Conservation (phyloP, 306 rosid species). For the Cucurbita pepo region DNA sequence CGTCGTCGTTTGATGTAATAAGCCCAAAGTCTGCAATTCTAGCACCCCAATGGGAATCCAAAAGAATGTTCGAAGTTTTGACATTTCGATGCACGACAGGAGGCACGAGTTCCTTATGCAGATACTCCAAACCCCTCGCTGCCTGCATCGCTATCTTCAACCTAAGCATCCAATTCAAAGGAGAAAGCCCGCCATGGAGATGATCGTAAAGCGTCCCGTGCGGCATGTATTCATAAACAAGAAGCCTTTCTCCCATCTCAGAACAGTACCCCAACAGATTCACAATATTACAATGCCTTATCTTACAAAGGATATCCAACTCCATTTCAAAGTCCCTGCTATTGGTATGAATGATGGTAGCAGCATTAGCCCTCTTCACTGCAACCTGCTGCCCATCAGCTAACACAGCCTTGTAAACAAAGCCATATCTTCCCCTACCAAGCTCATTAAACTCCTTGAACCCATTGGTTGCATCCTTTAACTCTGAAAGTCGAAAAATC, state of each 20-base stretch:
- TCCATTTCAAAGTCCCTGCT: slow-evolving; percentile 80
- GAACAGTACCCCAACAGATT: slow-evolving; percentile 81
- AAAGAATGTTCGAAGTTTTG: slow-evolving; percentile 65
- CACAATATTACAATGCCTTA: slow-evolving; percentile 59
- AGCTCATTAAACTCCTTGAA: slow-evolving; percentile 93
- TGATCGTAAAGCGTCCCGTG: slow-evolving; percentile 82
- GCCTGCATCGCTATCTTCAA: slow-evolving; percentile 61
- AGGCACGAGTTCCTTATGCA: slow-evolving; percentile 60
- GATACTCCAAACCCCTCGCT: slow-evolving; percentile 74
- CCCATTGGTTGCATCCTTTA: slow-evolving; percentile 91
- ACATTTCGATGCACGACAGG: slow-evolving; percentile 61
- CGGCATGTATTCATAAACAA: slow-evolving; percentile 83
- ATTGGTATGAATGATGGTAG: slow-evolving; percentile 78
- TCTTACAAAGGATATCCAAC: slow-evolving; percentile 64
- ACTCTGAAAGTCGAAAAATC: slow-evolving; percentile 73
- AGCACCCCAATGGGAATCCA: slow-evolving; percentile 76
- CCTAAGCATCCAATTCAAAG: slow-evolving; percentile 62
- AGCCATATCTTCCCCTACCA: slow-evolving; percentile 87
- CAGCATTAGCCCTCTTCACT: slow-evolving; percentile 84
- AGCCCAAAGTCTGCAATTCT: slow-evolving; percentile 74
- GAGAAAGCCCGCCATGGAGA: slow-evolving; percentile 85
- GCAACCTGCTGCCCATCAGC: slow-evolving; percentile 74
- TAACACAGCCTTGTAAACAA: slow-evolving; percentile 74
- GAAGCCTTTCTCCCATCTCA: slow-evolving; percentile 94
- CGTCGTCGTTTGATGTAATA: slow-evolving; percentile 38